phyloP scores from a whole-genome alignment of 495 filamentous ascomycete species.

The Xylona heveae region DNA sequence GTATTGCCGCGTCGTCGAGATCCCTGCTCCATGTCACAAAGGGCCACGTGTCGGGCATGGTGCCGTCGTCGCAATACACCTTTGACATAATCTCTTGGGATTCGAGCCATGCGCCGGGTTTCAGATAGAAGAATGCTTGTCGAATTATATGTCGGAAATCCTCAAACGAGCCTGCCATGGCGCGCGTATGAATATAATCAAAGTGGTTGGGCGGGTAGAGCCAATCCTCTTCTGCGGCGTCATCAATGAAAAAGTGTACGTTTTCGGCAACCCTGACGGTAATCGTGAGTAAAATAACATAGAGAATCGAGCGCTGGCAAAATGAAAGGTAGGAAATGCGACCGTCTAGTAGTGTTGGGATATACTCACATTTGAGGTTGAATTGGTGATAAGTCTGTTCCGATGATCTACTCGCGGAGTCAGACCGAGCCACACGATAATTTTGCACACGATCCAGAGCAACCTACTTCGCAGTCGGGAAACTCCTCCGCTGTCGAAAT shows the following conservation, averaged over 20 bases:
- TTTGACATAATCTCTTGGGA: slow-evolving; percentile 24
- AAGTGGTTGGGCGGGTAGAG: slow-evolving; percentile 27
- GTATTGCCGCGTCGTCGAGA: slow-evolving; percentile 15
- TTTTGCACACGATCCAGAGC: neutral
- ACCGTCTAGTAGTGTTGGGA: neutral
- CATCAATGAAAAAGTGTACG: slow-evolving; percentile 31
- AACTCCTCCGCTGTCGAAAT: slow-evolving; percentile 1
- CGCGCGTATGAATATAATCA: slow-evolving; percentile 44
- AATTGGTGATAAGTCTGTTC: slow-evolving; percentile 14
- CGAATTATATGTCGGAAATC: slow-evolving; percentile 22
- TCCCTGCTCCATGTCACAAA: slow-evolving; percentile 13
- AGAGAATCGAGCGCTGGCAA: neutral
- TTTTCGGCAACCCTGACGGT: slow-evolving; percentile 22
- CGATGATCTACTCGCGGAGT: slow-evolving; percentile 10
- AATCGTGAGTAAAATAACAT: neutral
- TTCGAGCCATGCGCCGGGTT: slow-evolving; percentile 46
- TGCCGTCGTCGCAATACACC: slow-evolving; percentile 26
- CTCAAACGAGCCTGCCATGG: slow-evolving; percentile 31
- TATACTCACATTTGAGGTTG: slow-evolving; percentile 9
- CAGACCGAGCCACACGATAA: too few species aligned
- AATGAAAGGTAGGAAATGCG: too few species aligned
- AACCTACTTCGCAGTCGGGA: slow-evolving; percentile 1
- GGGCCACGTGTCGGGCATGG: slow-evolving; percentile 26
- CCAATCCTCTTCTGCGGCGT: slow-evolving; percentile 27
- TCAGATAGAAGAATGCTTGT: slow-evolving; percentile 15